Evolutionary conservation across 257 asterid species (phyloP), one percentile per base, ranked within the genome.

Genomic region (Voacanga thouarsii): DNA sequence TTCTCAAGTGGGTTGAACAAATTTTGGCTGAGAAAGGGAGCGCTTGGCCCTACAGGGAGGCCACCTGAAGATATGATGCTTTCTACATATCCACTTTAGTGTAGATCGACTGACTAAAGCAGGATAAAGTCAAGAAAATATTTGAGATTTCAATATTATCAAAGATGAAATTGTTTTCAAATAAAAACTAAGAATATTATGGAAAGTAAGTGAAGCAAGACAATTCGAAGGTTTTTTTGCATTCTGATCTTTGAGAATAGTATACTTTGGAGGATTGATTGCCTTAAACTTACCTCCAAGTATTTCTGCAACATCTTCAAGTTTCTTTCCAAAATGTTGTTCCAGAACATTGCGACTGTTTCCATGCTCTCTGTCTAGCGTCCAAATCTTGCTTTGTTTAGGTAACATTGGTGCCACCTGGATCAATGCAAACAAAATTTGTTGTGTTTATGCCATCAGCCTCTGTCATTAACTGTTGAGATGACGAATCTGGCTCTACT

Each of bases 261-360:
- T 2, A 33, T 1, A 33, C 37, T 2, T 33, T 2, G 37, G 37
- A 33, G 37, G 2, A 33, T 65, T 68, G 30, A 28, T 6, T 39
- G 56, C 21, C 41, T 28, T 33, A 33, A 5, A 21, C 57, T n/a
- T n/a, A n/a, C n/a, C 37, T 33, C 37, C 37, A 33, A 33, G 37
- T 1, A 51, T 28, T 0, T 24, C 6, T 26, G 78, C 78, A 75
- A 75, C 78, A 24, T 75, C 71, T 59, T 44, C 37, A 24, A 75
- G 78, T 57, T 75, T 75, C 56, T 60, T 53, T 37, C 51, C 75
- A 53, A 69, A 56, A 69, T 77, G 33, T n/a, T 68, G 69, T 39
- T 53, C 69, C 68, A 77, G 66, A 61, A 56, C 51, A 21, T 69
- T 50, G 11, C 75, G 65, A 56, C 24, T 60, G 50, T 68, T 77